These are phyloP conservation scores for Cladosporium oxysporum DNA, from an alignment of 2,329 filamentous ascomycete species.

Conservation along the genomic window DNA sequence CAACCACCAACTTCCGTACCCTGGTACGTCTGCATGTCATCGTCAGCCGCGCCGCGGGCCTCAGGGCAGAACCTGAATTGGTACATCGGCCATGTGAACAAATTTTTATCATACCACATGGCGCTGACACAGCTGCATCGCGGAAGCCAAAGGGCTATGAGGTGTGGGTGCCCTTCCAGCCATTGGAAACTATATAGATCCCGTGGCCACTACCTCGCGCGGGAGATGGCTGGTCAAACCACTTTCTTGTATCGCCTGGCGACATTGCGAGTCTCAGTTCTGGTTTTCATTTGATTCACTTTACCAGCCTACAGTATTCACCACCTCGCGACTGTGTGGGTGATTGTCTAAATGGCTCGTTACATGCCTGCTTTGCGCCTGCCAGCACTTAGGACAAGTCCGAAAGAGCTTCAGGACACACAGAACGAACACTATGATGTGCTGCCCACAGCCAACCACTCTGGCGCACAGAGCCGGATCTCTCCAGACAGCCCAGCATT, in stretches of 20 bases:
- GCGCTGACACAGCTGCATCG: conserved; percentile 12
- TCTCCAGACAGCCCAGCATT: not conserved
- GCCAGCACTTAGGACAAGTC: conserved; percentile 2
- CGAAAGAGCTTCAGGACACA: not conserved
- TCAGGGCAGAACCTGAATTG: conserved; percentile 6
- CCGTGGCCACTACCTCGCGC: not conserved
- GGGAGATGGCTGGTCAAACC: conserved; percentile 17
- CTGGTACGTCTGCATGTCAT: conserved; percentile 15
- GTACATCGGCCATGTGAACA: conserved; percentile 3
- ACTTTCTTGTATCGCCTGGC: not conserved
- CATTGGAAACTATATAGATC: conserved; percentile 14
- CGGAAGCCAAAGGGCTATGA: not conserved
- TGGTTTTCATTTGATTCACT: not conserved
- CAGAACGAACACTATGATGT: not conserved
- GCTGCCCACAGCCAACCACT: not conserved
- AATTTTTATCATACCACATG: conserved; percentile 8
- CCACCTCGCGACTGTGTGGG: not conserved
- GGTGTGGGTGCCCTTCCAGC: conserved; percentile 11
- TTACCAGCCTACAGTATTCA: not conserved
- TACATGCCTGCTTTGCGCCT: conserved; percentile 1
- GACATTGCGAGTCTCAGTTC: not conserved
- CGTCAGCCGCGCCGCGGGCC: conserved; percentile 9
- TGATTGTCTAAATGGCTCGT: not conserved
- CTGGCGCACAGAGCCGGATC: not conserved
- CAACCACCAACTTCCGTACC: conserved; percentile 13